Evolutionary conservation across 805 yeast species (phyloP).

Genomic region (Jamesozyma gamospora): DNA sequence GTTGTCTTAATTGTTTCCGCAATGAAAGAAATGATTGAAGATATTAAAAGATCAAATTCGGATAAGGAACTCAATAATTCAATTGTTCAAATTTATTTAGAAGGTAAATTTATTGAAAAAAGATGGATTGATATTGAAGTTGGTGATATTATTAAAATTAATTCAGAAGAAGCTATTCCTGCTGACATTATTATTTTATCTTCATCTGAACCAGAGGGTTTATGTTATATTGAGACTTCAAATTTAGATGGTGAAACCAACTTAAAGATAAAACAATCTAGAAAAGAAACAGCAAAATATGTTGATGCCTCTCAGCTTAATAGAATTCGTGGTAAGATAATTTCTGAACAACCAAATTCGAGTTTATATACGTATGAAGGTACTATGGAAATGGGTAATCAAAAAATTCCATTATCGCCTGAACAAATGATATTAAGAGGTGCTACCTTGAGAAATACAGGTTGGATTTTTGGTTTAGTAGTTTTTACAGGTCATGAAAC

Average conservation of each 20-base stretch:
- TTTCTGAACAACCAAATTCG: slow-evolving; percentile 89
- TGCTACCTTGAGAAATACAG: slow-evolving; percentile 88
- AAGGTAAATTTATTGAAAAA: slow-evolving; percentile 53
- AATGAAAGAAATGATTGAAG: slow-evolving; percentile 82
- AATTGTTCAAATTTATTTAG: slow-evolving; percentile 51
- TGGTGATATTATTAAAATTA: slow-evolving; percentile 82
- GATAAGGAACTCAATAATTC: slow-evolving; percentile 86
- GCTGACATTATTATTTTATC: slow-evolving; percentile 80
- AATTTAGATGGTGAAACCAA: slow-evolving; percentile 97
- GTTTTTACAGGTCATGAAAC: slow-evolving; percentile 98
- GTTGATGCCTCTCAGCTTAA: slow-evolving; percentile 56
- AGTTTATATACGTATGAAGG: slow-evolving; percentile 94
- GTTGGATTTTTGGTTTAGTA: slow-evolving; percentile 89
- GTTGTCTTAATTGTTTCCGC: slow-evolving; percentile 88
- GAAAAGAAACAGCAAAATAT: slow-evolving; percentile 61
- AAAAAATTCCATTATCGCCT: slow-evolving; percentile 66
- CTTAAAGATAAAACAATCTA: slow-evolving; percentile 85
- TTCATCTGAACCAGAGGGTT: slow-evolving; percentile 96
- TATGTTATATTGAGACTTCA: slow-evolving; percentile 95
- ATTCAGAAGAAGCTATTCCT: slow-evolving; percentile 84
- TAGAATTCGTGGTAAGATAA: slow-evolving; percentile 45
- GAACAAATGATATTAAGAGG: slow-evolving; percentile 91
- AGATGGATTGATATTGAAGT: slow-evolving; percentile 84
- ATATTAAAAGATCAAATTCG: slow-evolving; percentile 74
- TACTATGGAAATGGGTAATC: slow-evolving; percentile 47